phyloP scores from a whole-genome alignment of 495 filamentous ascomycete genomes.

The Lophiotrema nucula region DNA sequence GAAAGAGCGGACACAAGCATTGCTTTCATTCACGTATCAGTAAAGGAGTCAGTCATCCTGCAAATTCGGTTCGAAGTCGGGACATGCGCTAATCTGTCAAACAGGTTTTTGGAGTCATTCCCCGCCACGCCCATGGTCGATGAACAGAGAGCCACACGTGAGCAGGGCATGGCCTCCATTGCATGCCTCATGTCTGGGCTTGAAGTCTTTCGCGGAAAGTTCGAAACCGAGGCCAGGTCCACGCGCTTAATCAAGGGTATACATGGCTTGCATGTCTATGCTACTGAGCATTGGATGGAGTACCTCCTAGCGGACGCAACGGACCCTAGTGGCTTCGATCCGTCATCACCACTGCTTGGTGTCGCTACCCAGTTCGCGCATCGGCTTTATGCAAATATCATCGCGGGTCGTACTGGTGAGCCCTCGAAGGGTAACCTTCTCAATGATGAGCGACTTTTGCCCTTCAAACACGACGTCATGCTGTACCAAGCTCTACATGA shows the following conservation, averaged over 20 bases:
- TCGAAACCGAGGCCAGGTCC: not conserved
- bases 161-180: not conserved
- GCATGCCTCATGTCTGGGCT: conserved; percentile 1
- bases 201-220: not conserved
- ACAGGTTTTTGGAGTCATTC: conserved; percentile 2
- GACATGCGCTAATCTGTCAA: not conserved
- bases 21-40: conserved; percentile 6
- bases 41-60: conserved; percentile 1
- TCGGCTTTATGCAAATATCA: too few species aligned
- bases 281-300: conserved; percentile 12
- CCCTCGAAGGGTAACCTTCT: too few species aligned
- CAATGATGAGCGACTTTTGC: too few species aligned
- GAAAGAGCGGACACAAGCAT: conserved; percentile 2
- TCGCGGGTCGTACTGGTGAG: too few species aligned
- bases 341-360: too few species aligned
- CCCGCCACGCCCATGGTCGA: not conserved
- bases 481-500: too few species aligned
- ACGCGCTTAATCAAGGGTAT: conserved; percentile 4
- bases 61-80: not conserved
- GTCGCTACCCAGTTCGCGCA: too few species aligned
- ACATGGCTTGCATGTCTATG: conserved; percentile 8
- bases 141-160: not conserved
- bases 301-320: too few species aligned
- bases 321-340: too few species aligned
- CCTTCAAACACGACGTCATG: too few species aligned